Percentiles rank a stretch among this genome's conserved stretches.
These are phyloP conservation scores for Lasiodiplodia sp. DNA, from an alignment of 2,329 filamentous ascomycete genomes.

Conservation along the genomic window DNA sequence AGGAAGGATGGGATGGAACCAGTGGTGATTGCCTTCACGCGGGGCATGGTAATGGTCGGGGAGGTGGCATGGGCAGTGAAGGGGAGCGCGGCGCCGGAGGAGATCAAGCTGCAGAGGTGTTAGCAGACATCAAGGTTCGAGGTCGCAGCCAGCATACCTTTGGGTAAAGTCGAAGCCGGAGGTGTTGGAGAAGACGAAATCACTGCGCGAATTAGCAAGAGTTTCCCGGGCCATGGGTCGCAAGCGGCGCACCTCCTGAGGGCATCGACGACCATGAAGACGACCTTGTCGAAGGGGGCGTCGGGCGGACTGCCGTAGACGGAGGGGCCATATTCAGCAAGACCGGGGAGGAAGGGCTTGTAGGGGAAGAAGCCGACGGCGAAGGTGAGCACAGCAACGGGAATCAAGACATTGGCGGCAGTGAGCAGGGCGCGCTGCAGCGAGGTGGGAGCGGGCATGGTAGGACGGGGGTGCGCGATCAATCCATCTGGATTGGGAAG, in stretches of 20 bases:
- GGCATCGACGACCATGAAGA: conserved; percentile 99
- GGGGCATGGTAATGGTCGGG: conserved; percentile 97
- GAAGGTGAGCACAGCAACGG: conserved; percentile 72
- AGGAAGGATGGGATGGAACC: conserved; percentile 98
- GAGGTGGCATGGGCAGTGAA: conserved; percentile 97
- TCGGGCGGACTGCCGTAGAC: conserved; percentile 63
- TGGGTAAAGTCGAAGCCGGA: conserved; percentile 91
- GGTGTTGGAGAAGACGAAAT: conserved; percentile 84
- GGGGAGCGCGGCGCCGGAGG: conserved; percentile 81
- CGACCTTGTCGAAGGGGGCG: conserved; percentile 82
- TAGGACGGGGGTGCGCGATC: background rate
- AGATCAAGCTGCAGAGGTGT: conserved; percentile 73
- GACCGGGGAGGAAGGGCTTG: conserved; percentile 88
- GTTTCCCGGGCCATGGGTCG: too few species aligned
- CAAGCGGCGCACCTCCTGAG: conserved; percentile 73
- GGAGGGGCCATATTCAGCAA: conserved; percentile 71
- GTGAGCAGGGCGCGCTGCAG: conserved; percentile 53
- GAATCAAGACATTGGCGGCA: conserved; percentile 78
- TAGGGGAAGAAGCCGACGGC: conserved; percentile 96
- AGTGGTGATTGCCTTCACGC: conserved; percentile 95
- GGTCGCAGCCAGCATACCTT: conserved; percentile 62
- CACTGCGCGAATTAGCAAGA: conserved; percentile 60
- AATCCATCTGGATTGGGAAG: conserved; percentile 24
- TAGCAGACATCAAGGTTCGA: conserved; percentile 25
- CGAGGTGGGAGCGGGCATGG: conserved; percentile 13